These are phyloP conservation scores for Aspergillus intermedius DNA, from an alignment of 2,329 filamentous ascomycete species.

Conservation along the genomic window DNA sequence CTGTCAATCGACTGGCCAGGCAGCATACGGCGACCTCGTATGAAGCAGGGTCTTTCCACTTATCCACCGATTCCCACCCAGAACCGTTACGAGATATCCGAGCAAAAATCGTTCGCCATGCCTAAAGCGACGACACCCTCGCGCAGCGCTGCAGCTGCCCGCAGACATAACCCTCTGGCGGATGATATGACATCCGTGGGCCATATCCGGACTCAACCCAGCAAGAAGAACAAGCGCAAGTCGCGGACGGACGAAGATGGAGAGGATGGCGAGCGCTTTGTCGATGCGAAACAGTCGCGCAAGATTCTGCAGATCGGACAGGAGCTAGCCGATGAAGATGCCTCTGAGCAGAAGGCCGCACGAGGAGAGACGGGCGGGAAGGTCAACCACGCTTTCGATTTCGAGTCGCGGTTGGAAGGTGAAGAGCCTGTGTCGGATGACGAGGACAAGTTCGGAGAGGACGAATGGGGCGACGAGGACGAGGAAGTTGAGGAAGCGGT, in stretches of 20 bases:
- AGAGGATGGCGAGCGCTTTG: conserved; percentile 60
- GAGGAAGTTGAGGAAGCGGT: conserved; percentile 52
- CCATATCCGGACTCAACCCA: conserved; percentile 65
- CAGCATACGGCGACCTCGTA: no score
- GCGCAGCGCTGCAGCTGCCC: conserved; percentile 49
- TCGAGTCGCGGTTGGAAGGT: conserved; percentile 66
- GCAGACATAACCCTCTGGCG: conserved; percentile 83
- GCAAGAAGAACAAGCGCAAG: conserved; percentile 62
- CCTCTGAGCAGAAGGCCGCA: conserved; percentile 40
- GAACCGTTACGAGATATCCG: not conserved
- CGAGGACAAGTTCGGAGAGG: conserved; percentile 46
- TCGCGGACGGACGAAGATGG: conserved; percentile 49
- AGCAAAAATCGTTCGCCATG: conserved; percentile 47
- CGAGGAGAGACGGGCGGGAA: conserved; percentile 36
- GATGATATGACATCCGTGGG: conserved; percentile 72
- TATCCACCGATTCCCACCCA: not conserved
- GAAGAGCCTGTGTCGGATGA: conserved; percentile 43
- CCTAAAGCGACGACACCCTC: conserved; percentile 67
- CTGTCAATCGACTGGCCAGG: no score
- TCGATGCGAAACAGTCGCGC: conserved; percentile 81
- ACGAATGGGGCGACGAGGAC: conserved; percentile 75
- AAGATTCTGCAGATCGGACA: conserved; percentile 87
- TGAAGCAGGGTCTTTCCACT: not conserved
- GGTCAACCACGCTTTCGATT: conserved; percentile 65
- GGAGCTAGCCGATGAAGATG: conserved; percentile 78